phyloP scores from a whole-genome alignment of 495 filamentous ascomycete genomes.

The Lindgomyces ingoldianus region DNA sequence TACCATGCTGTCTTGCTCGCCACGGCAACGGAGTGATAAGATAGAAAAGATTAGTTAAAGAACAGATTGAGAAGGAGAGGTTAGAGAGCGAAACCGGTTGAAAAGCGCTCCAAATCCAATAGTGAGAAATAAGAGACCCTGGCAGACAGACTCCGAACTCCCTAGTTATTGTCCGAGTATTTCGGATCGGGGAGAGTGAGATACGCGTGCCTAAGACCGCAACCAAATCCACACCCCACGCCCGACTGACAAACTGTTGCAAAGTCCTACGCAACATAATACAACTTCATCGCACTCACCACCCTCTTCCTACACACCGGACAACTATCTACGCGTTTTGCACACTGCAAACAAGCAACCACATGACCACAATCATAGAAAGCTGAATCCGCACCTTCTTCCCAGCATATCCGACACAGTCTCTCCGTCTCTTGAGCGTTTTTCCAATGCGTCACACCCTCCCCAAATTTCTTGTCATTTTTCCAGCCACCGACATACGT shows the following conservation, averaged over 20 bases:
- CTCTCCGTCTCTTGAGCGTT: slow-evolving; percentile 64
- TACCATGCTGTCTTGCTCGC: background rate
- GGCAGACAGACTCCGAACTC: too few species aligned
- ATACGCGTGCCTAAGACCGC: too few species aligned
- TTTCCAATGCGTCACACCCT: slow-evolving; percentile 64
- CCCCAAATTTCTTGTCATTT: slow-evolving; percentile 61
- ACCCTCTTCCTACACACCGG: slow-evolving; percentile 66
- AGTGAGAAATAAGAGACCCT: too few species aligned
- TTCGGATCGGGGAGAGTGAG: too few species aligned
- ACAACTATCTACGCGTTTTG: slow-evolving; percentile 62
- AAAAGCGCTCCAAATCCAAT: too few species aligned
- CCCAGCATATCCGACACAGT: slow-evolving; percentile 66
- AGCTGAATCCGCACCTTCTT: slow-evolving; percentile 60
- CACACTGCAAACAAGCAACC: slow-evolving; percentile 63
- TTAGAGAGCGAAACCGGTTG: too few species aligned
- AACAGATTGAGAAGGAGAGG: background rate
- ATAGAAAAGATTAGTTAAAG: background rate
- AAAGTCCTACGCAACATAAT: slow-evolving; percentile 37
- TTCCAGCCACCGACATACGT: slow-evolving; percentile 66
- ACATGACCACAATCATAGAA: slow-evolving; percentile 71
- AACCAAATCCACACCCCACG: too few species aligned
- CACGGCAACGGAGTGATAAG: background rate
- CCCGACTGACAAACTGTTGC: too few species aligned
- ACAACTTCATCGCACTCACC: slow-evolving; percentile 60
- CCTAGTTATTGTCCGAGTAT: too few species aligned